Base-by-base conservation (phyloP, 2,329 filamentous ascomycete species). In the Cytospora paraplurivora region DNA sequence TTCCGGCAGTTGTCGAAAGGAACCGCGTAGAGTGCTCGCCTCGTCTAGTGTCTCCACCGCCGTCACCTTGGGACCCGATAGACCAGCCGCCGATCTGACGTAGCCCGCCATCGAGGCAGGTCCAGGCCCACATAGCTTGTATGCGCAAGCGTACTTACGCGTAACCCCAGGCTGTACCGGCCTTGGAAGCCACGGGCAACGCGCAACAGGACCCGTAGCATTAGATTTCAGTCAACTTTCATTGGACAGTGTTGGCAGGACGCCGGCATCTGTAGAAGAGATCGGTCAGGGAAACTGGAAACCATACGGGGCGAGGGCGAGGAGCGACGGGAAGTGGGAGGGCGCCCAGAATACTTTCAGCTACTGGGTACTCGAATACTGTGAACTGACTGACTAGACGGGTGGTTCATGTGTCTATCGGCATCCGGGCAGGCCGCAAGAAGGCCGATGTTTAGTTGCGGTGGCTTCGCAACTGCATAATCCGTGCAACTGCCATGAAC, bases 301-400 rank as follows among this genome's bases (percentile, higher is more conserved):
- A 47, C 21, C 38, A 33, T 27, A 27, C 4, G 27, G 32, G 54
- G 47, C 33, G 17, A 19, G 41, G 41, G 41, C 32, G n/a, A n/a
- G 38, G 47, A 13, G 49, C 49, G 49, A 32, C 56, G 56, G 56
- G 33, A 52, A 59, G 47, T 59, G 56, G 56, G 47, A 59, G 56
- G 10, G 15, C 32, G 37, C 41, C 37, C 15, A 44, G 15, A 27
- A 4, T 3, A 3, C 27, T 27, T 27, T 27, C 27, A 27, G 27
- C 27, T 27, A 27, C 27, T 27, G 4, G 4, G 27, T 27, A 27
- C 27, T 27, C 27, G 2, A 27, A 27, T 27, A 27, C 27, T 27
- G 27, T 27, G 27, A 27, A 27, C 2, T 27, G 27, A 27, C 2
- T 27, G 27, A 27, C 27, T 27, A 27, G 27, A 27, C 27, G 27